These are phyloP conservation scores for Lathyrus tuberosus DNA, from an alignment of 306 rosid genomes.

Conservation along the genomic window DNA sequence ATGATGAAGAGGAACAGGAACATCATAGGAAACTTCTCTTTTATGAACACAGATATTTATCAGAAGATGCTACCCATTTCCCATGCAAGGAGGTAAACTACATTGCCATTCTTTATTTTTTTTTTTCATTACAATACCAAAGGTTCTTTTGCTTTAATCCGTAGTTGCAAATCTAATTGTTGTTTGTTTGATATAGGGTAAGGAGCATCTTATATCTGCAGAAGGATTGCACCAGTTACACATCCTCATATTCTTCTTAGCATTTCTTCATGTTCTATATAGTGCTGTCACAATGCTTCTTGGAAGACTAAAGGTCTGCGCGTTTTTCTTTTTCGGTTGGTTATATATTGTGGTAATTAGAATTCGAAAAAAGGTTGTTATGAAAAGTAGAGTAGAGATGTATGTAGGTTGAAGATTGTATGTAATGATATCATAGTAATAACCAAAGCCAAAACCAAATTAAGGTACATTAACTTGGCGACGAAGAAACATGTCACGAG, in stretches of 20 bases:
- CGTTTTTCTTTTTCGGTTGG: neutral
- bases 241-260: constrained; percentile 94
- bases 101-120: neutral
- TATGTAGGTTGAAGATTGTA: constrained; percentile 12
- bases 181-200: constrained; percentile 55
- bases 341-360: neutral
- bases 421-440: neutral
- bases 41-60: constrained; percentile 65
- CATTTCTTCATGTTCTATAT: constrained; percentile 80
- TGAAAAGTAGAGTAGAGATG: neutral
- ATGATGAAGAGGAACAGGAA: constrained; percentile 44
- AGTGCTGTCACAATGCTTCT: constrained; percentile 96
- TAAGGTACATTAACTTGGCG: constrained; percentile 6
- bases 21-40: constrained; percentile 65
- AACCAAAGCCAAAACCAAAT: constrained; percentile 12
- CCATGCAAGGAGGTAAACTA: constrained; percentile 66
- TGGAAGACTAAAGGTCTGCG: constrained; percentile 86
- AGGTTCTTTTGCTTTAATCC: constrained; percentile 19
- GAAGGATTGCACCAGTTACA: constrained; percentile 92
- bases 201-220: constrained; percentile 71
- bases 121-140: neutral
- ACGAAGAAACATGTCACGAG: constrained; percentile 7
- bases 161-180: constrained; percentile 20
- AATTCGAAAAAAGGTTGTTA: neutral
- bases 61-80: constrained; percentile 42